These are phyloP conservation scores for Pichia sp. DNA, from an alignment of 1,139 yeast genomes.

Conservation along the genomic window DNA sequence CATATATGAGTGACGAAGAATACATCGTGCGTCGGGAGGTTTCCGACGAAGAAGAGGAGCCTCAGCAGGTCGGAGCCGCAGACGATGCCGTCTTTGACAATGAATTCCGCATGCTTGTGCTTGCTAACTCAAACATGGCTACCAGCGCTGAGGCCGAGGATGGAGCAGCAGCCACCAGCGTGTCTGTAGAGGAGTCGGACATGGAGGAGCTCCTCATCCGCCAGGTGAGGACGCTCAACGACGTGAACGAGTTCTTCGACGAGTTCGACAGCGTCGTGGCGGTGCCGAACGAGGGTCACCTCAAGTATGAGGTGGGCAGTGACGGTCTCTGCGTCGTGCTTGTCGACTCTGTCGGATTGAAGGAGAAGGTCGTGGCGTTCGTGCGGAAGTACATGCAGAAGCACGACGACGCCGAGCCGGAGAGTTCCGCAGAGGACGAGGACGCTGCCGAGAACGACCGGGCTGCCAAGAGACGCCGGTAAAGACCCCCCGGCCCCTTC, in stretches of 20 bases:
- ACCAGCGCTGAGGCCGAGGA: not conserved
- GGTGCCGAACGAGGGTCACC: constrained; percentile 61
- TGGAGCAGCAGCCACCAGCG: not conserved
- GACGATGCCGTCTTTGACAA: constrained; percentile 20
- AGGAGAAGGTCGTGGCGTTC: constrained; percentile 24
- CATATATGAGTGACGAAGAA: constrained; percentile 20
- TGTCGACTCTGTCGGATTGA: constrained; percentile 35
- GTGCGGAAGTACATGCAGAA: constrained; percentile 21
- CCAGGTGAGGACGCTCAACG: constrained; percentile 23
- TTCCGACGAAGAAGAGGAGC: constrained; percentile 8
- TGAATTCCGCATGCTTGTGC: constrained; percentile 29
- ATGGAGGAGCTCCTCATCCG: constrained; percentile 47
- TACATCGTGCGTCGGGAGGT: constrained; percentile 18
- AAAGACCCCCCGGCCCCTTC: not conserved
- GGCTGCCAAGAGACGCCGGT: constrained; percentile 14
- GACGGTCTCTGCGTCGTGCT: constrained; percentile 65
- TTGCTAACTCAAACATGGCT: constrained; percentile 14
- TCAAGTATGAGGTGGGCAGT: constrained; percentile 68
- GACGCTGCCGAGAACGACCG: constrained; percentile 9
- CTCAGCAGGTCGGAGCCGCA: not conserved
- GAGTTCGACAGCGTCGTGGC: constrained; percentile 57
- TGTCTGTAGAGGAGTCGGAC: constrained; percentile 40
- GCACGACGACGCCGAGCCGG: not conserved
- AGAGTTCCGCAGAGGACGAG: not conserved
- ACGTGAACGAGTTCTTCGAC: constrained; percentile 58